A percentile compares a stretch with the other conserved stretches of the same genome.
Conservation (phyloP, 2,329 filamentous ascomycete species). For the Cadophora sp. region DNA sequence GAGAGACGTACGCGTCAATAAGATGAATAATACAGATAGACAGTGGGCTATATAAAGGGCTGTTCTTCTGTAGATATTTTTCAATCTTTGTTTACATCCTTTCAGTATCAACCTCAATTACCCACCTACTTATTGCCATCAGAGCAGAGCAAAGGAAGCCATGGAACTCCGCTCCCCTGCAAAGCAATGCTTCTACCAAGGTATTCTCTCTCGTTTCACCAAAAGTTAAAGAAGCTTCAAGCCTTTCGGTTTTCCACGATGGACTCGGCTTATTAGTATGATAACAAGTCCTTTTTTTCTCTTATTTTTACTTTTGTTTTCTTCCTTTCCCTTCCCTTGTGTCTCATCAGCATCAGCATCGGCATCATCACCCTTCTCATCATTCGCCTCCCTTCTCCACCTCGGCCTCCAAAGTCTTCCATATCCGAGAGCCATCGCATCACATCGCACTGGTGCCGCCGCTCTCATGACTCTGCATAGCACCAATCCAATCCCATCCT, state of each 20-base stretch:
- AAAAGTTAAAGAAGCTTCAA: background rate
- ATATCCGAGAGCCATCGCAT: background rate
- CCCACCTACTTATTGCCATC: too few relatives aligned
- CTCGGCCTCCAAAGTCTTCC: conserved; percentile 5
- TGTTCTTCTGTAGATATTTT: background rate
- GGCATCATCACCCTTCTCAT: background rate
- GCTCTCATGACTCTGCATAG: conserved; percentile 4
- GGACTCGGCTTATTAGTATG: background rate
- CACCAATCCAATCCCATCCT: too few relatives aligned
- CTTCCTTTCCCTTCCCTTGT: background rate
- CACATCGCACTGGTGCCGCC: too few relatives aligned
- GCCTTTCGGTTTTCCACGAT: background rate
- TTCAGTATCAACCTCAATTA: background rate
- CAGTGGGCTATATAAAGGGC: background rate
- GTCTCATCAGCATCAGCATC: background rate
- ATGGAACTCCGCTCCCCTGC: background rate
- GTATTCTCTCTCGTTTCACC: background rate
- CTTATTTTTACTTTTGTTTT: background rate
- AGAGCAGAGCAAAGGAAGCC: too few relatives aligned
- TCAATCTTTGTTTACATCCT: background rate
- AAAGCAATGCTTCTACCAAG: too few relatives aligned
- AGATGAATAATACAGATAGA: conserved; percentile 7
- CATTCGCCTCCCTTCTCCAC: background rate
- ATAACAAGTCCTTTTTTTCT: background rate
- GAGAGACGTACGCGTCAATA: conserved; percentile 11